Percentiles rank a stretch among this genome's conserved stretches.
These are phyloP conservation scores for Centella asiatica DNA, from an alignment of 129 eudicot genomes.

Conservation along the genomic window DNA sequence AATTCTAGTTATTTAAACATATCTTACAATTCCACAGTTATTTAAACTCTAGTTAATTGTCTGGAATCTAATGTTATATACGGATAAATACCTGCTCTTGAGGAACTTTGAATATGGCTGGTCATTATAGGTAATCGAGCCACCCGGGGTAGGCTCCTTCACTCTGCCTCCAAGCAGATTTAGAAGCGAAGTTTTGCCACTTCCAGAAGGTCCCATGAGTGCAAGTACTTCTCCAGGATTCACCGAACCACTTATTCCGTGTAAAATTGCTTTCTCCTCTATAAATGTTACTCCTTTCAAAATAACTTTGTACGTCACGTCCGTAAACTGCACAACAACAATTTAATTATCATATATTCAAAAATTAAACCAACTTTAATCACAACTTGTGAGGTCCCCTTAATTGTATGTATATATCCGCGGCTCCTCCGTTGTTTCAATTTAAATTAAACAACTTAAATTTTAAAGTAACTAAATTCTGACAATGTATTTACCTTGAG, in stretches of 20 bases:
- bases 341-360: not conserved
- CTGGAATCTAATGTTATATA: constrained; percentile 2
- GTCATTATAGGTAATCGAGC: constrained; percentile 81
- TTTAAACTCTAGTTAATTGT: not conserved
- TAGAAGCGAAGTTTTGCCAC: constrained; percentile 79
- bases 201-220: constrained; percentile 96
- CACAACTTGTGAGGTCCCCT: not conserved
- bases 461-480: too few species aligned
- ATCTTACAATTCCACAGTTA: too few species aligned
- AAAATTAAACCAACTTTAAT: not conserved
- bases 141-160: constrained; percentile 33
- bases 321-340: constrained; percentile 59
- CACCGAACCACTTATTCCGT: constrained; percentile 72
- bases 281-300: constrained; percentile 59
- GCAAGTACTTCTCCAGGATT: constrained; percentile 93
- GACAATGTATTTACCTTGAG: constrained; percentile 53
- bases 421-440: too few species aligned
- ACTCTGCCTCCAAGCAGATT: constrained; percentile 84
- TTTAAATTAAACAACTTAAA: too few species aligned
- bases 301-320: constrained; percentile 66
- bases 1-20: too few species aligned
- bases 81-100: constrained; percentile 88
- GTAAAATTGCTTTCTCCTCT: constrained; percentile 61
- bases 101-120: constrained; percentile 71
- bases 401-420: not conserved